Conservation (phyloP, 2,329 filamentous ascomycete species). For the Fusarium nurragi region DNA sequence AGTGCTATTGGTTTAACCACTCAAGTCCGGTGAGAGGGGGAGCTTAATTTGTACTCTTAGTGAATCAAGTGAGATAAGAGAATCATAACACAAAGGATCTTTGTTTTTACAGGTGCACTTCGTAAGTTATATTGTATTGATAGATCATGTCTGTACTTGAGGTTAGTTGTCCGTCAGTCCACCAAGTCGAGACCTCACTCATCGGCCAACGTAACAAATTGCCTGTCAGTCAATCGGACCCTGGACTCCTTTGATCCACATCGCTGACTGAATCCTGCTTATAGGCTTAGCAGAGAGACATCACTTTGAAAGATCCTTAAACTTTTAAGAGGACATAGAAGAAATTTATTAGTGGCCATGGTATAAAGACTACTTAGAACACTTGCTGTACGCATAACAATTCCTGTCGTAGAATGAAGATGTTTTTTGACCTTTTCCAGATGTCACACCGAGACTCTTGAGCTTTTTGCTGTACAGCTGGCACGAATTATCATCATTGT, state of each 20-base stretch:
- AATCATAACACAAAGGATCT: too few relatives aligned
- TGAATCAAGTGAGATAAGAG: not conserved
- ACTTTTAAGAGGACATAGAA: not conserved
- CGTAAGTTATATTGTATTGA: too few relatives aligned
- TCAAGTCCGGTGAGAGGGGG: not conserved
- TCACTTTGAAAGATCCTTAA: too few relatives aligned
- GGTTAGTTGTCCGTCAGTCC: too few relatives aligned
- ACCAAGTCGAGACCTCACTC: too few relatives aligned
- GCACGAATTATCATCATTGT: not conserved
- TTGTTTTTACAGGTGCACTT: too few relatives aligned
- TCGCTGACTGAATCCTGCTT: too few relatives aligned
- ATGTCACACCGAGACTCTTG: not conserved
- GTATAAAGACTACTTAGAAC: not conserved
- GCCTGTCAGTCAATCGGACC: too few relatives aligned
- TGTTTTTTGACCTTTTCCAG: not conserved
- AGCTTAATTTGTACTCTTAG: not conserved
- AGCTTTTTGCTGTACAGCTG: not conserved
- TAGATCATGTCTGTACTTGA: too few relatives aligned
- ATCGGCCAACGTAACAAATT: too few relatives aligned
- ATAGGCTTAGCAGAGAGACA: too few relatives aligned
- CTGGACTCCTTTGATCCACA: too few relatives aligned
- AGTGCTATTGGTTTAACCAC: conserved; percentile 47
- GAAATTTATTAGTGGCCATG: not conserved
- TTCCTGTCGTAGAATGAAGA: not conserved
- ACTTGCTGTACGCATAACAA: not conserved